phyloP scores from a whole-genome alignment of 768 basidiomycete genomes.

The Lentinula boryana region DNA sequence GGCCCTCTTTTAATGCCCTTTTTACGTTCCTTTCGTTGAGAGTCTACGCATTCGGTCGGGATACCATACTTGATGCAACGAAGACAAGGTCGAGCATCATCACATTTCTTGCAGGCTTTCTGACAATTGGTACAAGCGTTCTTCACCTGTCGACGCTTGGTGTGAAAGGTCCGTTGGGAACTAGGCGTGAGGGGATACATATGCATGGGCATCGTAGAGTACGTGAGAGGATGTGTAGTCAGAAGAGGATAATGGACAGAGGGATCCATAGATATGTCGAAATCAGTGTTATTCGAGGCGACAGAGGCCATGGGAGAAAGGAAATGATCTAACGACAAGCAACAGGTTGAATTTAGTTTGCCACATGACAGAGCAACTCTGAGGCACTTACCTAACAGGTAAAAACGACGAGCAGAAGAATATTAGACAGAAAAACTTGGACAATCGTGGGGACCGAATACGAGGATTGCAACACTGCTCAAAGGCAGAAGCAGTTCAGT shows the following conservation, averaged over 20 bases:
- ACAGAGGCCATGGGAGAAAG: background rate
- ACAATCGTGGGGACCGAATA: background rate
- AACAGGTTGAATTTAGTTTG: background rate
- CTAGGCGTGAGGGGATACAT: constrained; percentile 64
- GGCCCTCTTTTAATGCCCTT: constrained; percentile 83
- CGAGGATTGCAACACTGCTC: background rate
- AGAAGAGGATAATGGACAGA: constrained; percentile 1
- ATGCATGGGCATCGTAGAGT: constrained; percentile 55
- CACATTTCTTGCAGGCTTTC: constrained; percentile 89
- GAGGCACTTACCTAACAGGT: background rate
- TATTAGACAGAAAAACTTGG: background rate
- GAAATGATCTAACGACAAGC: background rate
- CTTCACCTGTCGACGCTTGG: constrained; percentile 86
- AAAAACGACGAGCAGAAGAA: background rate
- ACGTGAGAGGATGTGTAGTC: constrained; percentile 20
- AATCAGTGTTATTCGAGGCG: background rate
- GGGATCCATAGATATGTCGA: constrained; percentile 1
- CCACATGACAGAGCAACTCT: constrained; percentile 4
- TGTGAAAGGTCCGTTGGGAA: constrained; percentile 44
- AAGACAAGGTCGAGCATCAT: constrained; percentile 87
- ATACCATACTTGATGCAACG: constrained; percentile 90
- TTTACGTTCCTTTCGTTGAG: constrained; percentile 88
- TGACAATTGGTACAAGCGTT: constrained; percentile 90
- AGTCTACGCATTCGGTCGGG: constrained; percentile 73
- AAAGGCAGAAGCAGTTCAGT: background rate